A percentile compares a stretch with the other conserved stretches of the same genome.
These are phyloP conservation scores for Herpetomonas samuelpessoai DNA, from an alignment of 208 protist genomes.

Conservation along the genomic window DNA sequence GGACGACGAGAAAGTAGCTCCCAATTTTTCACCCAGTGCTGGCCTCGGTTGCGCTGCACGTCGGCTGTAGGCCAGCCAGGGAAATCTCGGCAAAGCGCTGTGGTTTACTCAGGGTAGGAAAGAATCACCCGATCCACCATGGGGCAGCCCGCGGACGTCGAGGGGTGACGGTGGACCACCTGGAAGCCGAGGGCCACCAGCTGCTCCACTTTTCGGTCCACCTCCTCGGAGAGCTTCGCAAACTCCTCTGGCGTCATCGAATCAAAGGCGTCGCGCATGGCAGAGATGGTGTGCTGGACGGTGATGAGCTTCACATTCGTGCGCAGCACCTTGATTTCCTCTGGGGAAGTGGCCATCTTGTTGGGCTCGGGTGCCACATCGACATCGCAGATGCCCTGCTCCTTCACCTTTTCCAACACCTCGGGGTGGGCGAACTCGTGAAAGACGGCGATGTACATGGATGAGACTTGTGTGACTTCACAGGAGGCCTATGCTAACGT, in stretches of 20 bases:
- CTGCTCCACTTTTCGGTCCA: conserved; percentile 43
- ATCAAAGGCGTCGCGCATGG: conserved; percentile 38
- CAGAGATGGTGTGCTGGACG: conserved; percentile 44
- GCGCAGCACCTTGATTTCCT: conserved; percentile 53
- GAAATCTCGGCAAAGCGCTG: neutral
- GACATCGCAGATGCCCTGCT: conserved; percentile 53
- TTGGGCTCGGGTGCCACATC: conserved; percentile 47
- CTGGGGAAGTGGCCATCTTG: conserved; percentile 41
- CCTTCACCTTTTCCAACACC: conserved; percentile 56
- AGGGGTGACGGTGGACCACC: conserved; percentile 51
- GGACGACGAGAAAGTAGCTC: no score
- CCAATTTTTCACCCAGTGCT: no score
- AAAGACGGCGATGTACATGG: conserved; percentile 78
- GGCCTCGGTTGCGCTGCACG: no score
- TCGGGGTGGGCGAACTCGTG: conserved; percentile 75
- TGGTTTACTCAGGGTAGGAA: conserved; percentile 32
- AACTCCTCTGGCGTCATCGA: conserved; percentile 36
- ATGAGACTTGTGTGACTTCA: no score
- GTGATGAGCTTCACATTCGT: conserved; percentile 85
- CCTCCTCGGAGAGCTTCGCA: conserved; percentile 27
- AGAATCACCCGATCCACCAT: conserved; percentile 85
- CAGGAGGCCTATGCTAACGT: no score
- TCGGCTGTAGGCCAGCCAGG: no score
- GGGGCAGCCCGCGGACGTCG: conserved; percentile 68
- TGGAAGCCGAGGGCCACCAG: conserved; percentile 60